phyloP scores from a whole-genome alignment of 495 filamentous ascomycete species.

The Parmelia sp. region DNA sequence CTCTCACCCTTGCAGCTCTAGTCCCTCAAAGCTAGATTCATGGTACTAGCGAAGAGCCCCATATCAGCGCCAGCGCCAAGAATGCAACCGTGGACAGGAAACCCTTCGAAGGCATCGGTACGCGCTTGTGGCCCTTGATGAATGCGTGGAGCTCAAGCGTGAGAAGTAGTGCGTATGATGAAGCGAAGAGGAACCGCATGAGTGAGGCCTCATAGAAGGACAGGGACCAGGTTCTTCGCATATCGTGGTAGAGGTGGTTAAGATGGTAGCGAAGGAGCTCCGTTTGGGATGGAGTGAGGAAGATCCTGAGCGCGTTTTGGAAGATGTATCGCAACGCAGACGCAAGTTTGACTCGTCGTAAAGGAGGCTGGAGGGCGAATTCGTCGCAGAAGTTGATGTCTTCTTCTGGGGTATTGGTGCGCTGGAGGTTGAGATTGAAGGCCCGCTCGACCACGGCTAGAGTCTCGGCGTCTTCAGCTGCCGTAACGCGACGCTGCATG shows the following conservation, averaged over 20 bases:
- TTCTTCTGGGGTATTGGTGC: neutral
- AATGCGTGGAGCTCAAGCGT: neutral
- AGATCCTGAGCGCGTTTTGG: neutral
- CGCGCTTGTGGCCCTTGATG: neutral
- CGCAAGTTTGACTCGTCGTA: neutral
- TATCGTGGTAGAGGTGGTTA: neutral
- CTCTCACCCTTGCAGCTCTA: no score
- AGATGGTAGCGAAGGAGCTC: neutral
- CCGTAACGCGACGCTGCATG: no score
- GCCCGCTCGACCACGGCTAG: conserved; percentile 4
- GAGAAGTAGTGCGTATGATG: neutral
- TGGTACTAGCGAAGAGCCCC: conserved; percentile 1
- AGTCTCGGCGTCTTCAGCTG: conserved; percentile 7
- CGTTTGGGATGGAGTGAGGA: neutral
- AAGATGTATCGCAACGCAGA: neutral
- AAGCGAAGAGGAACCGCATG: conserved; percentile 2
- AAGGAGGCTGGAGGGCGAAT: neutral
- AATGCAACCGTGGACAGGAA: neutral
- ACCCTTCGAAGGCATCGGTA: neutral
- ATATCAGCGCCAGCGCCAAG: neutral
- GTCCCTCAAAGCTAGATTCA: no score
- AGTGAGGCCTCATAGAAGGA: conserved; percentile 4
- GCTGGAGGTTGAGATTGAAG: neutral
- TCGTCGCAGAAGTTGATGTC: neutral
- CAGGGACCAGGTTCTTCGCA: neutral